A percentile compares a stretch with the other conserved stretches of the same genome.
Evolutionary conservation across 129 eudicot genomes (phyloP).

Genomic region (Deinandra increscens): DNA sequence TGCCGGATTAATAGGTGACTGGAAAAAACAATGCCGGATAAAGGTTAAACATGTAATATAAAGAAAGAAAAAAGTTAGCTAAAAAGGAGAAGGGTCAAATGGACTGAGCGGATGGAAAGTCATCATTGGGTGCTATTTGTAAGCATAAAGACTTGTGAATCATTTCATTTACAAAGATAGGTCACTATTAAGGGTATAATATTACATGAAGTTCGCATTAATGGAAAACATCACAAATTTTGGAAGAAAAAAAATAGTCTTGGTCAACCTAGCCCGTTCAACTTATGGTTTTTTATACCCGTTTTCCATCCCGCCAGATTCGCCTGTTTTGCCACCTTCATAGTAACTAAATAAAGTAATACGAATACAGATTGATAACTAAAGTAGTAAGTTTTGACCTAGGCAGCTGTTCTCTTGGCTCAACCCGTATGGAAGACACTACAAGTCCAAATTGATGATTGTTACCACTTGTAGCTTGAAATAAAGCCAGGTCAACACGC

Average conservation of each 20-base stretch:
- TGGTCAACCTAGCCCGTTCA: background rate
- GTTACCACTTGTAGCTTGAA: constrained; percentile 68
- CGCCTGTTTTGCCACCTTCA: background rate
- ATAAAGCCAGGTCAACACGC: constrained; percentile 78
- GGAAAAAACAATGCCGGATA: constrained; percentile 12
- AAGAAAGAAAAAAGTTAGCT: background rate
- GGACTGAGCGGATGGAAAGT: background rate
- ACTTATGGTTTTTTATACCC: background rate
- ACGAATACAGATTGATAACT: constrained; percentile 7
- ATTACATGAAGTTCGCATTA: background rate
- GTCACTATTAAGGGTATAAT: too few species aligned
- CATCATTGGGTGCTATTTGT: background rate
- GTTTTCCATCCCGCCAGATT: background rate
- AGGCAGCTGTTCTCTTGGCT: constrained; percentile 39
- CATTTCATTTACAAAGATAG: background rate
- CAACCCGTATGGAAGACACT: constrained; percentile 56
- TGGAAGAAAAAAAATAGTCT: background rate
- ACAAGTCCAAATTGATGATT: constrained; percentile 77
- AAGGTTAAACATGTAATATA: background rate
- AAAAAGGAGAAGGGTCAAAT: background rate
- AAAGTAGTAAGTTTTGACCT: constrained; percentile 44
- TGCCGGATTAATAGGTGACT: constrained; percentile 4
- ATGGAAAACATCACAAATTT: background rate
- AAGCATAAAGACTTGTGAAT: background rate
- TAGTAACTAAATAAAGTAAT: constrained; percentile 3